Conservation (phyloP, 495 filamentous ascomycete species). For the Xylaria longipes region DNA sequence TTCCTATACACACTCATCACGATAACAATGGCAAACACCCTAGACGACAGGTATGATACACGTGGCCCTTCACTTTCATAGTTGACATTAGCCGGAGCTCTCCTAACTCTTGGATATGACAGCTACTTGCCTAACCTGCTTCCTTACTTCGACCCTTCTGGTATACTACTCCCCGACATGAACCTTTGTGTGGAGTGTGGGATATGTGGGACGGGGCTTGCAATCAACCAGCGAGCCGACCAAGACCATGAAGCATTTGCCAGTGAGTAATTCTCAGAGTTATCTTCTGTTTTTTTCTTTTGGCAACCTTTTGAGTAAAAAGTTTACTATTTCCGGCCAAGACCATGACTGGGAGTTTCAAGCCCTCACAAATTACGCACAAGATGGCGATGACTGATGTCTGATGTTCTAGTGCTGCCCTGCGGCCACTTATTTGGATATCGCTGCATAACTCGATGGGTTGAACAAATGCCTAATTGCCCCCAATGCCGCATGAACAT, state of each 20-base stretch:
- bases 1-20: background rate
- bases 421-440: slow-evolving; percentile 22
- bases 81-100: background rate
- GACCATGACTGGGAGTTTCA: background rate
- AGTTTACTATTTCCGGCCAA: background rate
- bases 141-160: background rate
- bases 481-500: background rate
- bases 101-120: background rate
- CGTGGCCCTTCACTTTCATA: background rate
- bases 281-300: background rate
- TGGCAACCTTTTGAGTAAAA: background rate
- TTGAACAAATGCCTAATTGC: background rate
- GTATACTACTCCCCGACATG: background rate
- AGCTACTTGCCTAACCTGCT: slow-evolving; percentile 8
- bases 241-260: slow-evolving; percentile 8
- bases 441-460: background rate
- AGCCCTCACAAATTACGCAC: background rate
- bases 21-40: background rate
- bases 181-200: background rate
- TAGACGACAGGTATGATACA: background rate
- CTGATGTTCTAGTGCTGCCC: background rate
- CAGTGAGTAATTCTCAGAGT: background rate
- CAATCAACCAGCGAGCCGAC: slow-evolving; percentile 7
- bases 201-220: slow-evolving; percentile 8
- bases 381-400: background rate